These are phyloP conservation scores for Gossypium mustelinum DNA, from an alignment of 345 rosid species.

Conservation along the genomic window DNA sequence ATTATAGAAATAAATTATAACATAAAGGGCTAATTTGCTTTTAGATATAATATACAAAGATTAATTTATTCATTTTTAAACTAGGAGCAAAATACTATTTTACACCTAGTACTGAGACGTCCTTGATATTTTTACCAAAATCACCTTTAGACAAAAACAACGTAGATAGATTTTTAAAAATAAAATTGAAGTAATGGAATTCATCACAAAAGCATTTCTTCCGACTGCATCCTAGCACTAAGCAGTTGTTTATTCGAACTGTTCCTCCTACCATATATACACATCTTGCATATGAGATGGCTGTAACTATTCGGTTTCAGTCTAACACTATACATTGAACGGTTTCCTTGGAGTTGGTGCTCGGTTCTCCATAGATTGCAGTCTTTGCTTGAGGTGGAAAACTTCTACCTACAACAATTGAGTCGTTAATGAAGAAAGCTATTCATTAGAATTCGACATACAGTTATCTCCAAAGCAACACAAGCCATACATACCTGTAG, in stretches of 20 bases:
- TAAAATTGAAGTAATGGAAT: not conserved
- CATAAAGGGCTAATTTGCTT: too few species aligned
- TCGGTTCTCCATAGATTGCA: constrained; percentile 83
- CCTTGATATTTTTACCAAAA: too few species aligned
- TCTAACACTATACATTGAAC: constrained; percentile 42
- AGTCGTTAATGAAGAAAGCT: too few species aligned
- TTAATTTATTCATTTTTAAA: too few species aligned
- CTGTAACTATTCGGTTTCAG: not conserved
- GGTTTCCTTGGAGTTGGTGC: constrained; percentile 75
- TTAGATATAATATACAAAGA: too few species aligned
- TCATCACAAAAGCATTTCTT: not conserved
- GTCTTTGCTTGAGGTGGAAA: constrained; percentile 92
- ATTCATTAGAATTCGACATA: not conserved
- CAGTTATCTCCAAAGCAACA: not conserved
- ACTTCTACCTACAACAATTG: constrained; percentile 66
- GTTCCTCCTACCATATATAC: not conserved
- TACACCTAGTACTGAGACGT: too few species aligned
- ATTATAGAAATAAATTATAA: too few species aligned
- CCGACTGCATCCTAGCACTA: not conserved
- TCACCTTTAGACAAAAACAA: not conserved
- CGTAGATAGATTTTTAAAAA: not conserved
- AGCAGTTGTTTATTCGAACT: not conserved
- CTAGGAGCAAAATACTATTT: too few species aligned
- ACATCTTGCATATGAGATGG: not conserved
- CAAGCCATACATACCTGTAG: constrained; percentile 48